Conservation (phyloP, 495 filamentous ascomycete species). For the Ascodesmis nigricans region DNA sequence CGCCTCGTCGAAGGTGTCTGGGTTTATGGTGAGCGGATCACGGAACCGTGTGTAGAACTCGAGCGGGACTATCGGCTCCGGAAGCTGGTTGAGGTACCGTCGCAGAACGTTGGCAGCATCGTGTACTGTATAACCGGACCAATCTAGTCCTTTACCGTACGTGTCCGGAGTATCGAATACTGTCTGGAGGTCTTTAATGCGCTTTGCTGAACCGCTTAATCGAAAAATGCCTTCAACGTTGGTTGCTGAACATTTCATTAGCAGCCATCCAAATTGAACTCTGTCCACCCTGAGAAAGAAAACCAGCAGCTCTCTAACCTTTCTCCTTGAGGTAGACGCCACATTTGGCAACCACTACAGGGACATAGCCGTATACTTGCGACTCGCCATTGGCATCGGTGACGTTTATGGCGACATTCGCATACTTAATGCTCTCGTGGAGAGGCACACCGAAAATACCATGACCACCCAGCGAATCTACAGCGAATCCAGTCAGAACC, state of each 20-base stretch:
- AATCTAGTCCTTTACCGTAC: conserved; percentile 91
- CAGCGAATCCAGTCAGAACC: background rate
- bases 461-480: conserved; percentile 1
- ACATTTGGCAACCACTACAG: conserved; percentile 96
- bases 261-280: no score
- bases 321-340: conserved; percentile 96
- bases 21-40: conserved; percentile 49
- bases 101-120: conserved; percentile 94
- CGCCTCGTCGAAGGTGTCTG: conserved; percentile 44
- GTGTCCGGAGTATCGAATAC: conserved; percentile 88
- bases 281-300: no score
- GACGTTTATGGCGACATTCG: conserved; percentile 94
- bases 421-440: conserved; percentile 85
- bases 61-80: conserved; percentile 85
- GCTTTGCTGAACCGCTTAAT: conserved; percentile 84
- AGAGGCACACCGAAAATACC: conserved; percentile 86
- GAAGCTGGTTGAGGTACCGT: conserved; percentile 83
- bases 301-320: no score
- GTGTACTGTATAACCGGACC: conserved; percentile 95
- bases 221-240: conserved; percentile 95
- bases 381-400: conserved; percentile 75
- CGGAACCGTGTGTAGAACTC: conserved; percentile 85
- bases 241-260: conserved; percentile 58
- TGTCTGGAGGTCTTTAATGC: conserved; percentile 85
- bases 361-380: conserved; percentile 97